Conservation (phyloP, 352 stramenopile genomes). For the Pythium biforme region DNA sequence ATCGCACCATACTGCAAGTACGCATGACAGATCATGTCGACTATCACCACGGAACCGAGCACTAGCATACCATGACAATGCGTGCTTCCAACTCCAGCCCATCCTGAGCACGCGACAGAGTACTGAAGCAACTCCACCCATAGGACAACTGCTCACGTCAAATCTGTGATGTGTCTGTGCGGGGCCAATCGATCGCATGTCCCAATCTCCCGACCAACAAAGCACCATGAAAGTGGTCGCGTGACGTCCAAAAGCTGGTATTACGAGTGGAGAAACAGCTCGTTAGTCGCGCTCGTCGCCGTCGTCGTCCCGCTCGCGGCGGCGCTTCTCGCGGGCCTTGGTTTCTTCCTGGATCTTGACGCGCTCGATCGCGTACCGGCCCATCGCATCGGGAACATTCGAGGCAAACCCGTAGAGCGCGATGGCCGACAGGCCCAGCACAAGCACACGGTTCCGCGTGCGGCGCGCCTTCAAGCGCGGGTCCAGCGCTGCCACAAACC, state of each 20-base stretch:
- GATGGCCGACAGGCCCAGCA: conserved; percentile 58
- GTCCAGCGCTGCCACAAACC: conserved; percentile 52
- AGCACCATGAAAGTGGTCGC: neutral
- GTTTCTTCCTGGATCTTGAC: conserved; percentile 50
- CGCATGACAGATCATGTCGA: too few relatives aligned
- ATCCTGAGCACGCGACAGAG: too few relatives aligned
- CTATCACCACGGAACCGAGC: too few relatives aligned
- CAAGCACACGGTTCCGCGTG: conserved; percentile 57
- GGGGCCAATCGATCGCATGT: neutral
- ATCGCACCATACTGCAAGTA: too few relatives aligned
- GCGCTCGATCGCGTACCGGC: conserved; percentile 66
- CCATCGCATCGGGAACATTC: conserved; percentile 54
- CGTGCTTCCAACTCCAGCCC: too few relatives aligned
- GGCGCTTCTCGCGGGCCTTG: conserved; percentile 20
- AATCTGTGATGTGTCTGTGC: too few relatives aligned
- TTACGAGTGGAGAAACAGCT: too few relatives aligned
- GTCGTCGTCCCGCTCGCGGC: neutral
- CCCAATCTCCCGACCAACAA: neutral
- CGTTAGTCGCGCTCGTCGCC: neutral
- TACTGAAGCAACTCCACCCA: neutral
- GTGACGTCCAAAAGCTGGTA: too few relatives aligned
- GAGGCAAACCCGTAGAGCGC: conserved; percentile 79
- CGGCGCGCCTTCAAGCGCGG: conserved; percentile 36
- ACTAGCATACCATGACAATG: too few relatives aligned
- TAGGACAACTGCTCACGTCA: too few relatives aligned